These are phyloP conservation scores for Melastoma malabathricum DNA, from an alignment of 345 rosid genomes.

Conservation along the genomic window DNA sequence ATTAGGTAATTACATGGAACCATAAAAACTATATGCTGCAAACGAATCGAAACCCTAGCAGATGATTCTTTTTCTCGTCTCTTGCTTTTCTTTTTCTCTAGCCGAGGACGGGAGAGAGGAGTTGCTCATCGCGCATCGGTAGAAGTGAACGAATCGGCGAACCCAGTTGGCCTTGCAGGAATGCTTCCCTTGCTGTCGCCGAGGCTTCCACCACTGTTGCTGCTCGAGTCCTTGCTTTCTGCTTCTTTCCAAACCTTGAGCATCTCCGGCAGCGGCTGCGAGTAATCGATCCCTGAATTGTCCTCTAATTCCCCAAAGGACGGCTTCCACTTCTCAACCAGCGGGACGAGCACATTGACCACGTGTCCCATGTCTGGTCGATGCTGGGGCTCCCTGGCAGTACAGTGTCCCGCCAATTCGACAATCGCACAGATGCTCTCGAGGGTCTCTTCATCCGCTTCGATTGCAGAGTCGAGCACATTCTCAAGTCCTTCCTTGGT, in stretches of 20 bases:
- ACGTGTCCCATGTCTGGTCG: slow-evolving; percentile 43
- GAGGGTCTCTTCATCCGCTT: slow-evolving; percentile 18
- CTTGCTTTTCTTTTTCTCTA: too few relatives aligned
- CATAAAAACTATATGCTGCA: not conserved
- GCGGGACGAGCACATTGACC: slow-evolving; percentile 24
- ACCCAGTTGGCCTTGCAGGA: slow-evolving; percentile 26
- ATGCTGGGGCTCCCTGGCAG: slow-evolving; percentile 33
- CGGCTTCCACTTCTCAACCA: slow-evolving; percentile 42
- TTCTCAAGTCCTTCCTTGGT: slow-evolving; percentile 22
- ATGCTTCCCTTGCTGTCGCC: slow-evolving; percentile 28
- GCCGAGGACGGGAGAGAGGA: not conserved
- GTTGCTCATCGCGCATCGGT: slow-evolving; percentile 23
- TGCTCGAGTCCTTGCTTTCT: slow-evolving; percentile 13
- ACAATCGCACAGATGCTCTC: slow-evolving; percentile 23
- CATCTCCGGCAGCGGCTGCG: slow-evolving; percentile 30
- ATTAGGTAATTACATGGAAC: too few relatives aligned
- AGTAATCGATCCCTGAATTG: slow-evolving; percentile 18
- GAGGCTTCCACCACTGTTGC: slow-evolving; percentile 3
- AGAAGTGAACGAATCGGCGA: slow-evolving; percentile 31
- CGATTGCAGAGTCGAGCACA: slow-evolving; percentile 23
- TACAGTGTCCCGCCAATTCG: slow-evolving; percentile 41
- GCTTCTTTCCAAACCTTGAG: slow-evolving; percentile 35
- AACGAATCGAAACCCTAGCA: not conserved
- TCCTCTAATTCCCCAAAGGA: slow-evolving; percentile 12
- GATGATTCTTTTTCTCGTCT: not conserved